phyloP scores from a whole-genome alignment of 1,284 basidiomycete species.

The Exobasidium cylindrosporum region DNA sequence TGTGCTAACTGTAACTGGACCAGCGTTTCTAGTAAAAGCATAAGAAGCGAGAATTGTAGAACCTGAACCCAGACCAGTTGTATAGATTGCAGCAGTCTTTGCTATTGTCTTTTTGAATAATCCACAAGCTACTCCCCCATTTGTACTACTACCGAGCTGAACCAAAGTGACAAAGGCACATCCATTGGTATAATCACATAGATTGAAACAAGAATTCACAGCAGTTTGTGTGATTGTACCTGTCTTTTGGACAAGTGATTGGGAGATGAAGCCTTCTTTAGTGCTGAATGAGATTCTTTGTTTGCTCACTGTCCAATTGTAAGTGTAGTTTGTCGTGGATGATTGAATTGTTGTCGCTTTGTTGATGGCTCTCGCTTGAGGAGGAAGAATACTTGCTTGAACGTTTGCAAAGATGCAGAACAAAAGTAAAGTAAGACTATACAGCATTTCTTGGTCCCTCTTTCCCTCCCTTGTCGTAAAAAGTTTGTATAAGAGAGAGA shows the following conservation, averaged over 20 bases:
- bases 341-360: neutral
- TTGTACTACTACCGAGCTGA: neutral
- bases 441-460: too few species aligned
- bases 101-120: neutral
- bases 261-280: neutral
- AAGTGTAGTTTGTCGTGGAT: neutral
- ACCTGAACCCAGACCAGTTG: neutral
- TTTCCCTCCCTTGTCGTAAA: too few species aligned
- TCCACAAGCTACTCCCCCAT: neutral
- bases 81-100: neutral
- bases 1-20: neutral
- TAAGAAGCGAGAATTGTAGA: neutral
- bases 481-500: too few species aligned
- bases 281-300: neutral
- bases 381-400: too few species aligned
- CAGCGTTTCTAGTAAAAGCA: neutral
- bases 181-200: neutral
- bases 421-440: too few species aligned
- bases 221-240: neutral
- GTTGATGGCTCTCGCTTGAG: too few species aligned
- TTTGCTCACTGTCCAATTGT: neutral
- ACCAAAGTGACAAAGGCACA: neutral
- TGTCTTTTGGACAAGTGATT: neutral
- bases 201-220: neutral
- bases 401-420: too few species aligned